Base-by-base conservation (phyloP, 2,329 filamentous ascomycete species). In the Exutisphaerella laricina region DNA sequence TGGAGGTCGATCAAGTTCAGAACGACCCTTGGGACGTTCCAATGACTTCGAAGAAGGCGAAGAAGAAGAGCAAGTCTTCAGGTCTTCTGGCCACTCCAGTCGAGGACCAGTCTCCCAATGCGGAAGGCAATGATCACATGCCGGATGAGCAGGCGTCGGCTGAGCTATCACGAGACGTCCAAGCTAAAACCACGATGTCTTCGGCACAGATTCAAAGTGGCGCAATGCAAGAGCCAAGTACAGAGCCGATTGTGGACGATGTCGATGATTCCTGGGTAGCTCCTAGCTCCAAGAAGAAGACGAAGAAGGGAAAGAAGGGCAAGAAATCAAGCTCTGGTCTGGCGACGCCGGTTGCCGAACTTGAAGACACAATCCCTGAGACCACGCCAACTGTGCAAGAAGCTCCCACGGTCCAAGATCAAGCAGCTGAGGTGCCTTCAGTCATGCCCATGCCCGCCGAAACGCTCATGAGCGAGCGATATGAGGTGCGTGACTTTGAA, bases 21-120 rank as follows among this genome's bases (percentile, higher is more conserved):
- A 36, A 31, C 13, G 49, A 51, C 31, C 18, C 37, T 6, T 48
- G 36, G 45, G 28, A 42, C 0, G 26, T 48, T 6, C 32, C 45
- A 14, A 39, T 52, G n/a, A 43, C 49, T 4, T 43, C 51, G 3
- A 58, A 56, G 36, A 56, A 53, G 34, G 23, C 23, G 12, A 49
- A 50, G n/a, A 61, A 62, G 47, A 65, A 65, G 43, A 53, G 44
- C 35, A 55, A 51, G 39, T n/a, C n/a, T n/a, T n/a, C n/a, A n/a
- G n/a, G n/a, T n/a, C n/a, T n/a, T n/a, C n/a, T n/a, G n/a, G n/a
- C n/a, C n/a, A n/a, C n/a, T n/a, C n/a, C n/a, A n/a, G n/a, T n/a
- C n/a, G n/a, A n/a, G n/a, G n/a, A n/a, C n/a, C n/a, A n/a, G n/a
- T n/a, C n/a, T n/a, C n/a, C n/a, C n/a, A n/a, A n/a, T 16, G 3